Conservation (phyloP, 2,329 filamentous ascomycete genomes). For the Ophiocordyceps camponoti-leonardi region DNA sequence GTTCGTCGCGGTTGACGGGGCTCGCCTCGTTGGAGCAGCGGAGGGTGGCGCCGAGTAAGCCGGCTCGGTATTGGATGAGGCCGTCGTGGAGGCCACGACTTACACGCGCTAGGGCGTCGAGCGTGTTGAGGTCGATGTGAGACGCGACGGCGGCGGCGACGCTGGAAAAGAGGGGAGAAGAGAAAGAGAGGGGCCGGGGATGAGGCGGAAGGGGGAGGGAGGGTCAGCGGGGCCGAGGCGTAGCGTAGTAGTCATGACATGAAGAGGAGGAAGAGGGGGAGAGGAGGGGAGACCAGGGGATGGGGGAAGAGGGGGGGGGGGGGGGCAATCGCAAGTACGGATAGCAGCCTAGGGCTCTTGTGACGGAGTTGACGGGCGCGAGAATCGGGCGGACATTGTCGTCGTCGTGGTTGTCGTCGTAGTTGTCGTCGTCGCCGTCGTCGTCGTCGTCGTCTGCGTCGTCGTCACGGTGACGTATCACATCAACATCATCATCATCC, state of each 20-base stretch:
- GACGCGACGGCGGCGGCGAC: conserved; percentile 60
- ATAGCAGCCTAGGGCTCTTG: not conserved
- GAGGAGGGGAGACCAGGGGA: too few species aligned
- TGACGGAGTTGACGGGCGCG: not conserved
- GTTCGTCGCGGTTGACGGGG: conserved; percentile 35
- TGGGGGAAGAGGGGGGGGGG: not conserved
- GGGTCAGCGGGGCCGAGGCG: not conserved
- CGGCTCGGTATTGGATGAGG: conserved; percentile 60
- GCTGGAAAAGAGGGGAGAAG: conserved; percentile 27
- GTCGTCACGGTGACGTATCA: too few species aligned
- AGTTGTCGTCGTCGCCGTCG: not conserved
- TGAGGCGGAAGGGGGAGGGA: not conserved
- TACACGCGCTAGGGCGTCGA: conserved; percentile 67
- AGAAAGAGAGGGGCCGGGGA: not conserved
- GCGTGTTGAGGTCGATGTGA: conserved; percentile 69
- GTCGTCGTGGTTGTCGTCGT: too few species aligned
- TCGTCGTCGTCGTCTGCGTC: too few species aligned
- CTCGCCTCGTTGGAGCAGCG: conserved; percentile 59
- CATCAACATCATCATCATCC: too few species aligned
- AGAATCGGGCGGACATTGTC: not conserved
- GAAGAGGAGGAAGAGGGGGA: too few species aligned
- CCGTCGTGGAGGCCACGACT: conserved; percentile 65
- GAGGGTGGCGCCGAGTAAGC: conserved; percentile 58
- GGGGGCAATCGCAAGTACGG: not conserved
- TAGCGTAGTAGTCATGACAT: too few species aligned